Evolutionary conservation across 2,329 filamentous ascomycete species (phyloP), one percentile per base, ranked within the genome.

Genomic region (Scortechinia acanthostroma): DNA sequence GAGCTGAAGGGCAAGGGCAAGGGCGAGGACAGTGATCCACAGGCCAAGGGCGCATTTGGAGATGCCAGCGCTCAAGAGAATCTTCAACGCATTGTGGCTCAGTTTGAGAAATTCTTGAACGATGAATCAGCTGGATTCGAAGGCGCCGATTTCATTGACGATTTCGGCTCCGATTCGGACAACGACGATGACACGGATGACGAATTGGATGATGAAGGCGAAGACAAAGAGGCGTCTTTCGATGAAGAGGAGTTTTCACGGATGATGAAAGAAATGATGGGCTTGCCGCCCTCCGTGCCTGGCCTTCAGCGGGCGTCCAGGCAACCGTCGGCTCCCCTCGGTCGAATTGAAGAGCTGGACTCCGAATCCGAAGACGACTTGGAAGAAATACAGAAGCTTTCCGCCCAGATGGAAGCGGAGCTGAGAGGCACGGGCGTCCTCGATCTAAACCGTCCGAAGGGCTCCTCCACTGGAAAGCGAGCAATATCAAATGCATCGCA

Each of bases 61-160:
- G 35, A 40, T 40, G 35, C 35, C 3, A 71, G 70, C 20, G 77
- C 83, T 0, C 82, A 91, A 55, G 80, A 81, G 3, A 86, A 95
- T 58, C 69, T 98, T 19, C 83, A 86, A 45, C 91, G 91, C 57
- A 95, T 97, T 59, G 93, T 98, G 1, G 85, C 87, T 42, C 80
- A 89, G n/a, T 97, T 98, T 56, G 90, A 96, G 57, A 73, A 86
- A 13, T 97, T 98, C 54, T 64, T 98, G 42, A 88, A 94, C 46
- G 88, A 97, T 53, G 86, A 94, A 10, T 76, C 75, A 42, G 89
- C 90, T 1, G 91, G 87, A 1, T 61, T 82, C 4, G 90, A 95
- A 42, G 91, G 90, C 0, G 87, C 83, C 0, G 81, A 88, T 48
- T 62, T 88, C 13, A 71, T 76, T 49, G 84, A 40, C 20, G 35